Conservation (phyloP, 306 rosid genomes). For the Malus orientalis region DNA sequence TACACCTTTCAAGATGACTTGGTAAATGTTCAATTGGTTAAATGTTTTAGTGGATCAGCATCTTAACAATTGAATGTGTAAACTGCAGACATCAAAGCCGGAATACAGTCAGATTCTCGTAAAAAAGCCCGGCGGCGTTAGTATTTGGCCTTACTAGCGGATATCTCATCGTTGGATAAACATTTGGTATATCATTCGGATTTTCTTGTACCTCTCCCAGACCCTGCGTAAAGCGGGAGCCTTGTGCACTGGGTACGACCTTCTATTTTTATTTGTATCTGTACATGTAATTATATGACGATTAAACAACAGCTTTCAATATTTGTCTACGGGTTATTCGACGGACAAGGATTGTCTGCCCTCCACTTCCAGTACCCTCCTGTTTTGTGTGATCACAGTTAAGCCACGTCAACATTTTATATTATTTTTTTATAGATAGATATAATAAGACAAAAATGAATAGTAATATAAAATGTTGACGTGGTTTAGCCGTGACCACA, state of each 20-base stretch:
- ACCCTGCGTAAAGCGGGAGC: too few species aligned
- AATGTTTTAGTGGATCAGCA: not conserved
- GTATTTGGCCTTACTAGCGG: conserved; percentile 49
- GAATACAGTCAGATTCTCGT: conserved; percentile 81
- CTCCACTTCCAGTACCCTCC: too few species aligned
- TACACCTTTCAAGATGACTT: too few species aligned
- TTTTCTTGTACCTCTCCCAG: too few species aligned
- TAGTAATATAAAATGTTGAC: too few species aligned
- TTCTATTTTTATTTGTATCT: not conserved
- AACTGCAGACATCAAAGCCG: conserved; percentile 83
- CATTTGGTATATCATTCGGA: not conserved
- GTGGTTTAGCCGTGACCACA: too few species aligned
- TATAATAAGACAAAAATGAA: too few species aligned
- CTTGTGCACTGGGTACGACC: too few species aligned
- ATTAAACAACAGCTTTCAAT: not conserved
- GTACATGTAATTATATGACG: not conserved
- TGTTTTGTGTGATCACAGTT: too few species aligned
- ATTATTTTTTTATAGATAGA: too few species aligned
- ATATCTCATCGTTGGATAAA: not conserved
- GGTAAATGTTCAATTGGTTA: not conserved
- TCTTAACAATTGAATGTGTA: not conserved
- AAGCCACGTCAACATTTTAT: too few species aligned
- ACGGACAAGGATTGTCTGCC: too few species aligned
- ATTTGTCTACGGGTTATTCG: not conserved
- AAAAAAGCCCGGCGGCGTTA: conserved; percentile 61